Evolutionary conservation across 2,329 filamentous ascomycete species (phyloP), one percentile per base, ranked within the genome.

Genomic region (Pseudogymnoascus sp.): DNA sequence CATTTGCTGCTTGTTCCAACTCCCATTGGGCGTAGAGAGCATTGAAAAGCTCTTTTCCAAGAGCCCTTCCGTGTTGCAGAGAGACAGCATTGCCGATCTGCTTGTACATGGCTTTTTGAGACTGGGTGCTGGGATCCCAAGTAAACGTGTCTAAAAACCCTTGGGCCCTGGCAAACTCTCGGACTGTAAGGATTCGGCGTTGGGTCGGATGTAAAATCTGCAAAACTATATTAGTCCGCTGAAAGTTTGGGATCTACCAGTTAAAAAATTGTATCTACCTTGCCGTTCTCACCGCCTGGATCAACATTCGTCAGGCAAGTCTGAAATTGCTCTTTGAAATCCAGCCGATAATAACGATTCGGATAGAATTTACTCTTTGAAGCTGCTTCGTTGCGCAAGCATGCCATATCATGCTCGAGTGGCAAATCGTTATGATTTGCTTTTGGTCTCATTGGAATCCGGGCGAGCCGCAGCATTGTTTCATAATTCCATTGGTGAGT

Each of bases 41-140:
- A 33, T 63, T 55, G 8, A 61, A 33, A 6, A 68, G 41, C 19
- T 37, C 60, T 3, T 52, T 26, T 4, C 38, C 64, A 26, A 67
- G 10, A n/a, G 35, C 37, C n/a, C 23, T 6, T 16, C 60, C 63
- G 4, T 67, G 49, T n/a, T 33, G 31, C 4, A 55, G 21, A 21
- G 66, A 66, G 3, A 68, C 66, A 6, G 66, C 63, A 41, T 68
- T 68, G 0, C 66, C 66, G 5, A 66, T 65, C 39, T 61, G 60
- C 16, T 62, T 37, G 8, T 63, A 35, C 2, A 65, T 58, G 21
- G 64, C 63, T 16, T 14, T n/a, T 5, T 55, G 16, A 6, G 16
- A 37, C 6, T 59, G 37, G 1, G 10, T 55, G 1, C 64, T 41
- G 3, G 64, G 16, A 8, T 66, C 62, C 41, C 66, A 68, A 1